A percentile compares a stretch with the other conserved stretches of the same genome.
These are phyloP conservation scores for Metarhizium humberi DNA, from an alignment of 2,329 filamentous ascomycete species.

Conservation along the genomic window DNA sequence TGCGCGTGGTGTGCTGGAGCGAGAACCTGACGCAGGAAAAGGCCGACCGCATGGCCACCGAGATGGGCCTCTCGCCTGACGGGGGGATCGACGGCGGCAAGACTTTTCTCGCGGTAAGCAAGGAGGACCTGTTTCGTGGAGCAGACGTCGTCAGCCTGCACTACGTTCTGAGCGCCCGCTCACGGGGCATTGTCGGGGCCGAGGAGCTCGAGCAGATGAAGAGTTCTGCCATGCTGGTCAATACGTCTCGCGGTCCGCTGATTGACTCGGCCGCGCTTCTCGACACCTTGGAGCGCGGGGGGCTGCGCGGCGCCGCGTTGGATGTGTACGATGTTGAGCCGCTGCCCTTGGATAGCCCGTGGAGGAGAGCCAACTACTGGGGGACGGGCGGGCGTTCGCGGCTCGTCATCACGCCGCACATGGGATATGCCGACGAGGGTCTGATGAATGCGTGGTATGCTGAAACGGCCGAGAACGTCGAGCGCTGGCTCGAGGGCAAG, in stretches of 20 bases:
- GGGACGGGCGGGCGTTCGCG: constrained; percentile 47
- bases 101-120: constrained; percentile 47
- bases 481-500: constrained; percentile 32
- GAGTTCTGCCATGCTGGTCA: constrained; percentile 51
- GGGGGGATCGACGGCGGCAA: constrained; percentile 22
- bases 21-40: constrained; percentile 52
- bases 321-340: constrained; percentile 71
- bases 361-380: constrained; percentile 54
- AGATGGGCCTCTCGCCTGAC: constrained; percentile 42
- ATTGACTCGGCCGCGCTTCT: constrained; percentile 58
- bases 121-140: constrained; percentile 50
- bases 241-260: constrained; percentile 62
- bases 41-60: constrained; percentile 45
- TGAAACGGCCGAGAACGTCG: constrained; percentile 54
- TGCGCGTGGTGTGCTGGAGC: constrained; percentile 58
- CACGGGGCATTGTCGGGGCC: constrained; percentile 46
- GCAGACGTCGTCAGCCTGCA: constrained; percentile 63
- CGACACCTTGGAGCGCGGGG: constrained; percentile 36
- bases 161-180: constrained; percentile 55
- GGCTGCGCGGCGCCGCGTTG: constrained; percentile 57
- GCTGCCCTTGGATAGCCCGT: constrained; percentile 53
- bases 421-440: constrained; percentile 64
- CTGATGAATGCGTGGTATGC: constrained; percentile 57
- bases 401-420: constrained; percentile 61
- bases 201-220: constrained; percentile 55